Evolutionary conservation across 371 early-diverging fungal genomes (phyloP).

Genomic region (Basidiobolus meristosporus): DNA sequence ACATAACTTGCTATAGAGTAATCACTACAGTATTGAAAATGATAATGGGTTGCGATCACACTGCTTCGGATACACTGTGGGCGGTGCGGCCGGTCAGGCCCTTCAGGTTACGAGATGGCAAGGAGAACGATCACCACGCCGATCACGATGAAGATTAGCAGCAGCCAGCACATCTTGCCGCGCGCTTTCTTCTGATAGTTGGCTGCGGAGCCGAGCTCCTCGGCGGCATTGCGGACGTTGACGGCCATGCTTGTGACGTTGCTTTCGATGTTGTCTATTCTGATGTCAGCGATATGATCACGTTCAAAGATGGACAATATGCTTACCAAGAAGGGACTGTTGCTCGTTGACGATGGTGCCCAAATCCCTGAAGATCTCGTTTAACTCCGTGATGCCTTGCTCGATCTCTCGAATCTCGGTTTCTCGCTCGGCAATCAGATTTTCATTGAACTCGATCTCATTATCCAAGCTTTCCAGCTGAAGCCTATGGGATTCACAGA

Average conservation of each 20-base stretch:
- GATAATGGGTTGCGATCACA: too few species aligned
- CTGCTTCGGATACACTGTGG: too few species aligned
- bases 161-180: conserved; percentile 62
- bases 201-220: conserved; percentile 60
- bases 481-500: too few species aligned
- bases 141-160: conserved; percentile 48
- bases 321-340: conserved; percentile 70
- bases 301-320: neutral
- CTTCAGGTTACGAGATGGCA: too few species aligned
- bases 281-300: neutral
- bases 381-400: conserved; percentile 74
- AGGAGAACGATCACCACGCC: conserved; percentile 19
- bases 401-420: conserved; percentile 82
- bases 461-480: conserved; percentile 48
- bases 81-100: too few species aligned
- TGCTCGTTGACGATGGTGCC: conserved; percentile 93
- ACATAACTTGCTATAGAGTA: too few species aligned
- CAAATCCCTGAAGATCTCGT: conserved; percentile 90
- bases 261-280: conserved; percentile 59
- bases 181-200: conserved; percentile 61
- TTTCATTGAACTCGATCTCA: conserved; percentile 83
- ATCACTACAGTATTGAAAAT: too few species aligned
- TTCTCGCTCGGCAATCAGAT: conserved; percentile 82
- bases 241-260: conserved; percentile 67
- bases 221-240: conserved; percentile 57